Percentiles rank a stretch among this genome's conserved stretches.
phyloP scores from a whole-genome alignment of 345 rosid species.

The Acer negundo region DNA sequence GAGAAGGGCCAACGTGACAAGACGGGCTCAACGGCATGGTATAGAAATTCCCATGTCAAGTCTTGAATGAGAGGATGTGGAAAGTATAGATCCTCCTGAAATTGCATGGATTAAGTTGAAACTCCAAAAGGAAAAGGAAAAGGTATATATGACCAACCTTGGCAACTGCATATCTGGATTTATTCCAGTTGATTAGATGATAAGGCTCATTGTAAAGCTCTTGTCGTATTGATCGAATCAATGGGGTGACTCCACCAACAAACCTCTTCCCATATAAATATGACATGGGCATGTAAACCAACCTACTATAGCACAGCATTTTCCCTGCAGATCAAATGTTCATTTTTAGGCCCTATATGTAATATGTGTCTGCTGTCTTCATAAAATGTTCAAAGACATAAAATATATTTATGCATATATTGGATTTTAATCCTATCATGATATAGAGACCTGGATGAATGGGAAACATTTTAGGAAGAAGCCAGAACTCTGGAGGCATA shows the following conservation, averaged over 20 bases:
- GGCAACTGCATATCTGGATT: slow-evolving; percentile 42
- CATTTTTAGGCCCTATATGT: too few species aligned
- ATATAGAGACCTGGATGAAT: too few species aligned
- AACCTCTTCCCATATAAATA: slow-evolving; percentile 71
- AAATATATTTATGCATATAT: too few species aligned
- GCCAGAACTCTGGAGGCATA: slow-evolving; percentile 65
- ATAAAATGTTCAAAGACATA: too few species aligned
- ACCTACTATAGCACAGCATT: slow-evolving; percentile 53
- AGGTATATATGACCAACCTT: slow-evolving; percentile 33
- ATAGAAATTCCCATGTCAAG: slow-evolving; percentile 50
- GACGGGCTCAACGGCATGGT: slow-evolving; percentile 48
- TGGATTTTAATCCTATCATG: too few species aligned
- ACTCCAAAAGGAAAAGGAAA: too few species aligned
- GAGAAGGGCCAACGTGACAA: slow-evolving; percentile 62
- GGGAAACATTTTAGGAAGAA: slow-evolving; percentile 52
- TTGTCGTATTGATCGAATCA: slow-evolving; percentile 44
- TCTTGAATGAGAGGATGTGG: slow-evolving; percentile 63
- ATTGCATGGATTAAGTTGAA: neutral
- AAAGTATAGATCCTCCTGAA: slow-evolving; percentile 59
- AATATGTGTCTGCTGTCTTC: too few species aligned
- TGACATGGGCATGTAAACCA: slow-evolving; percentile 68
- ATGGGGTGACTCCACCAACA: slow-evolving; percentile 52
- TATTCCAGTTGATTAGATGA: slow-evolving; percentile 53
- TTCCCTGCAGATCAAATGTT: too few species aligned
- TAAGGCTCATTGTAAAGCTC: slow-evolving; percentile 61